These are phyloP conservation scores for Phyllosticta capitalensis DNA, from an alignment of 2,329 filamentous ascomycete species.

Conservation along the genomic window DNA sequence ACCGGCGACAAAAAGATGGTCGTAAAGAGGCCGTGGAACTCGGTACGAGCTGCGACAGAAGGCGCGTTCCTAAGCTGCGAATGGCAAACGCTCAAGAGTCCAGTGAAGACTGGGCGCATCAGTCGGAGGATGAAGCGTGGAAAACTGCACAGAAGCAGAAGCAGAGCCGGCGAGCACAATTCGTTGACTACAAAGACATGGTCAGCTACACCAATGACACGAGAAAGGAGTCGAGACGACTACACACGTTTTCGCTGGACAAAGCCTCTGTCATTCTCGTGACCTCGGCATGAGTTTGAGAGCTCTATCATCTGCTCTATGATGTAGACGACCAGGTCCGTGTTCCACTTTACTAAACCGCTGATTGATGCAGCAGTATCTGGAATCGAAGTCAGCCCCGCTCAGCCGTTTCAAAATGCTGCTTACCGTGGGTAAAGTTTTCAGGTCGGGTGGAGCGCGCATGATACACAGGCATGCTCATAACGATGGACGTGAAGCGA, in stretches of 20 bases:
- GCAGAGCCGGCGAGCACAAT: slow-evolving; percentile 19
- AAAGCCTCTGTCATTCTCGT: slow-evolving; percentile 13
- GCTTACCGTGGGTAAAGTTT: slow-evolving; percentile 3
- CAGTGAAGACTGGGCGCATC: slow-evolving; percentile 20
- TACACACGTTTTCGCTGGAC: slow-evolving; percentile 2
- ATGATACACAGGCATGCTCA: slow-evolving; percentile 5
- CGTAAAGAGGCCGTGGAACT: slow-evolving; percentile 31
- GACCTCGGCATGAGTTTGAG: slow-evolving; percentile 24
- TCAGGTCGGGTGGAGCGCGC: background rate
- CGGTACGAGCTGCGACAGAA: slow-evolving; percentile 35
- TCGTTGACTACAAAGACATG: slow-evolving; percentile 7
- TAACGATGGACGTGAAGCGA: slow-evolving; percentile 3
- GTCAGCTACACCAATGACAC: background rate
- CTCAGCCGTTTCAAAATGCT: slow-evolving; percentile 10
- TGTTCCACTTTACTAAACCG: slow-evolving; percentile 68
- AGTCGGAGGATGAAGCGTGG: slow-evolving; percentile 28
- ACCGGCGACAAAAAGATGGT: slow-evolving; percentile 32
- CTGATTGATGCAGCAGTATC: slow-evolving; percentile 65
- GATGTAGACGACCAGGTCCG: slow-evolving; percentile 53
- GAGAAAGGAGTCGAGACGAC: background rate
- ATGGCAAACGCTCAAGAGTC: slow-evolving; percentile 15
- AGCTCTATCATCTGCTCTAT: slow-evolving; percentile 41
- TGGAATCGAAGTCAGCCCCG: slow-evolving; percentile 21
- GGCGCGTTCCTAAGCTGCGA: slow-evolving; percentile 31
- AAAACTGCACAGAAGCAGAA: slow-evolving; percentile 58